Percentiles rank a stretch among this genome's conserved stretches.
Evolutionary conservation across 2,329 filamentous ascomycete species (phyloP).

Genomic region (Talaromyces marneffei): DNA sequence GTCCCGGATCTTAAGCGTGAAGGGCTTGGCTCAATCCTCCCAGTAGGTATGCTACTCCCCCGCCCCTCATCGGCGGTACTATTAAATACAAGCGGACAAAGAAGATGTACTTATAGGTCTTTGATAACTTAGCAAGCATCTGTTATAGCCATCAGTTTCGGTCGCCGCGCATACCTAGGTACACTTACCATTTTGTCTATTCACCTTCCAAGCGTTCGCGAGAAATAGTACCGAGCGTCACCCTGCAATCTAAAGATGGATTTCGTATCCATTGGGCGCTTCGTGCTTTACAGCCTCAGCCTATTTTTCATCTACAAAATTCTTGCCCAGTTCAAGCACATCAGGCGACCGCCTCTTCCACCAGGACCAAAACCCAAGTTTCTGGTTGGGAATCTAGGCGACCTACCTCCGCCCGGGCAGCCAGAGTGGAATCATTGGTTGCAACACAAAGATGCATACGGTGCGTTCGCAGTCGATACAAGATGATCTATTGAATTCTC

Average conservation of each 20-base stretch:
- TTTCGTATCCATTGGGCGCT: neutral
- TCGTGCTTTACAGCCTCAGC: constrained; percentile 1
- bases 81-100: neutral
- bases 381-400: constrained; percentile 46
- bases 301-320: constrained; percentile 10
- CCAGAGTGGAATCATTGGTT: constrained; percentile 42
- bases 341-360: constrained; percentile 24
- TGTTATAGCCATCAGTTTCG: neutral
- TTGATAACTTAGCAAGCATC: neutral
- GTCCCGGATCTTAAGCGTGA: neutral
- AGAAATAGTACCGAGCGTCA: neutral
- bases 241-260: constrained; percentile 1
- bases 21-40: neutral
- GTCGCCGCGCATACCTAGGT: neutral
- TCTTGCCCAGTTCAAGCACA: constrained; percentile 8
- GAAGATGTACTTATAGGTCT: neutral
- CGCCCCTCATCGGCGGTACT: neutral
- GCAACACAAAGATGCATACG: constrained; percentile 40
- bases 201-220: neutral
- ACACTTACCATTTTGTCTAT: neutral
- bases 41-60: neutral
- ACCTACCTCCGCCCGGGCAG: constrained; percentile 39
- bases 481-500: neutral
- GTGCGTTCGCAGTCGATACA: constrained; percentile 15
- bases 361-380: constrained; percentile 48